Evolutionary conservation across 2,329 filamentous ascomycete genomes (phyloP).

Genomic region (Ophiostoma quercus): DNA sequence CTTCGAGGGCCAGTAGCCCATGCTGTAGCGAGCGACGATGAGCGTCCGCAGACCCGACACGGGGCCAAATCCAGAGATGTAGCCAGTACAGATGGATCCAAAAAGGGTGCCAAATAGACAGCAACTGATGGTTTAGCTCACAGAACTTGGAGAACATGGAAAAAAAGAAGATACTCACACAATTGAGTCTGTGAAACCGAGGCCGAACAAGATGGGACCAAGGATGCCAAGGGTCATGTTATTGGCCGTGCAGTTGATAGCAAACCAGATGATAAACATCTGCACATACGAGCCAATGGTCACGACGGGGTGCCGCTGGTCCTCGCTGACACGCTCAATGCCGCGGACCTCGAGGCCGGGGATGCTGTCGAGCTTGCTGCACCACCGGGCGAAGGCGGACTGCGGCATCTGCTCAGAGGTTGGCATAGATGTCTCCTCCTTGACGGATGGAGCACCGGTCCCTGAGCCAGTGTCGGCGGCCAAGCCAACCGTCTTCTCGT

Average conservation of each 20-base stretch:
- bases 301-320: slow-evolving; percentile 33
- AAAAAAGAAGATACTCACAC: neutral
- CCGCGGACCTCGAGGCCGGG: slow-evolving; percentile 24
- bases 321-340: slow-evolving; percentile 27
- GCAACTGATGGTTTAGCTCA: slow-evolving; percentile 24
- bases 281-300: slow-evolving; percentile 37
- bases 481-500: slow-evolving; percentile 8
- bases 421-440: neutral
- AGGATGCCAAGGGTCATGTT: slow-evolving; percentile 37
- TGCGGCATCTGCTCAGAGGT: neutral
- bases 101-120: slow-evolving; percentile 23
- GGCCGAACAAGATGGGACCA: slow-evolving; percentile 32
- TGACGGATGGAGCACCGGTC: neutral
- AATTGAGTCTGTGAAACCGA: slow-evolving; percentile 31
- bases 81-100: slow-evolving; percentile 23
- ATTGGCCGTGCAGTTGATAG: slow-evolving; percentile 42
- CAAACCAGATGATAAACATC: slow-evolving; percentile 42
- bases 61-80: slow-evolving; percentile 23
- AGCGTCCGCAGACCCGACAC: slow-evolving; percentile 24
- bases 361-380: slow-evolving; percentile 18
- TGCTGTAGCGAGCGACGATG: slow-evolving; percentile 32
- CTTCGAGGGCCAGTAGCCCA: slow-evolving; percentile 36
- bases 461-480: neutral
- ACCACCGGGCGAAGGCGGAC: slow-evolving; percentile 10
- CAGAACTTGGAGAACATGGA: neutral